Conservation (phyloP, 2,329 filamentous ascomycete species). For the Fusarium sp. region DNA sequence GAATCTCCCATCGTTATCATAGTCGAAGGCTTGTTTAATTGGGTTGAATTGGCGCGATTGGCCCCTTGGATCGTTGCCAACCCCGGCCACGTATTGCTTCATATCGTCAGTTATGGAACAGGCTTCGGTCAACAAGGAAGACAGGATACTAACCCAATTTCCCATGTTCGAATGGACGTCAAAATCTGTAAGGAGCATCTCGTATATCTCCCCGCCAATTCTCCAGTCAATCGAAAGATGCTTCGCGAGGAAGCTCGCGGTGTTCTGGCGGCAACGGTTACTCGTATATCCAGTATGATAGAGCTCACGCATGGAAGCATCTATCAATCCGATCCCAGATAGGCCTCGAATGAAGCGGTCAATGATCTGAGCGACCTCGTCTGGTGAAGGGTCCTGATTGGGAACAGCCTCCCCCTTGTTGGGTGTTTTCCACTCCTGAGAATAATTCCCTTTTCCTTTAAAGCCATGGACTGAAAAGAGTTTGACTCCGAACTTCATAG, state of each 20-base stretch:
- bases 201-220: too few relatives aligned
- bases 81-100: constrained; percentile 76
- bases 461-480: constrained; percentile 77
- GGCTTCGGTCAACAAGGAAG: neutral
- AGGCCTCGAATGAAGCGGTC: constrained; percentile 64
- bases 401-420: constrained; percentile 49
- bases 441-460: constrained; percentile 55
- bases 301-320: too few relatives aligned
- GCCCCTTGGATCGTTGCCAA: constrained; percentile 81
- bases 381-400: constrained; percentile 54
- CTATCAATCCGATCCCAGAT: too few relatives aligned
- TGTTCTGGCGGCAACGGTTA: too few relatives aligned
- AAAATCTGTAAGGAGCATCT: too few relatives aligned
- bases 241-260: too few relatives aligned
- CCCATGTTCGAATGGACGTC: too few relatives aligned
- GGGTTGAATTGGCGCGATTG: constrained; percentile 83
- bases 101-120: neutral
- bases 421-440: neutral
- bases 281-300: too few relatives aligned
- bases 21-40: constrained; percentile 82
- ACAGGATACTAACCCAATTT: too few relatives aligned
- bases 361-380: constrained; percentile 61
- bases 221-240: too few relatives aligned
- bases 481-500: constrained; percentile 73
- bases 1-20: constrained; percentile 76